phyloP scores from a whole-genome alignment of 306 rosid species.

The Gastrolobium villosum region DNA sequence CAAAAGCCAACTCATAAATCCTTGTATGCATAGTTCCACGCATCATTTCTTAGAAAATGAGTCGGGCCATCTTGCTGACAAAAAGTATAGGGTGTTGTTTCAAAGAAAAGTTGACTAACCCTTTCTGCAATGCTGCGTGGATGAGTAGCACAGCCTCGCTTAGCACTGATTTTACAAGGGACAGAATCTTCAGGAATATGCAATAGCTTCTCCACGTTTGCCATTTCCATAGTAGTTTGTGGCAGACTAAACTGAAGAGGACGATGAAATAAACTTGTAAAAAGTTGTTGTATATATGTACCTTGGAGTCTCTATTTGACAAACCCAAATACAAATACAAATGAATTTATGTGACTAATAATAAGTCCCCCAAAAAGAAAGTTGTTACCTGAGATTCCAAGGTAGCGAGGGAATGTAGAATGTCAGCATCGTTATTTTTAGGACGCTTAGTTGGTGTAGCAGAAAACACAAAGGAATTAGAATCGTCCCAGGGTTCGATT shows the following conservation, averaged over 20 bases:
- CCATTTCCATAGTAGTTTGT: conserved; percentile 87
- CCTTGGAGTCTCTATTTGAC: neutral
- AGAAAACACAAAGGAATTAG: conserved; percentile 78
- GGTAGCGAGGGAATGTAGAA: conserved; percentile 59
- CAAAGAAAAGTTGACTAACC: conserved; percentile 53
- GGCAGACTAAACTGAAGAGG: conserved; percentile 83
- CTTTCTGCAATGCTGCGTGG: conserved; percentile 98
- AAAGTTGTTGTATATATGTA: neutral
- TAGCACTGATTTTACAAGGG: conserved; percentile 97
- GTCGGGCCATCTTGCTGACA: neutral
- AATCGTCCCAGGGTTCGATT: conserved; percentile 71
- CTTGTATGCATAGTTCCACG: too few relatives aligned
- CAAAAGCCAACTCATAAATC: too few relatives aligned
- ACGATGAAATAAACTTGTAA: conserved; percentile 24
- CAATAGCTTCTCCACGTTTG: conserved; percentile 74
- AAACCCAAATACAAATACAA: neutral
- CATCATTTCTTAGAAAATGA: neutral
- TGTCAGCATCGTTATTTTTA: conserved; percentile 67
- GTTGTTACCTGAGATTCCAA: conserved; percentile 83
- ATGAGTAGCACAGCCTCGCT: conserved; percentile 99
- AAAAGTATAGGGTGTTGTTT: too few relatives aligned
- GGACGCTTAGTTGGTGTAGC: conserved; percentile 66
- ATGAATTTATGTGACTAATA: neutral
- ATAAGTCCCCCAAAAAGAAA: neutral
- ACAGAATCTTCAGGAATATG: conserved; percentile 94